Evolutionary conservation across 208 protist species (phyloP), one percentile per base, ranked within the genome.

Genomic region (Crithidia thermophila): DNA sequence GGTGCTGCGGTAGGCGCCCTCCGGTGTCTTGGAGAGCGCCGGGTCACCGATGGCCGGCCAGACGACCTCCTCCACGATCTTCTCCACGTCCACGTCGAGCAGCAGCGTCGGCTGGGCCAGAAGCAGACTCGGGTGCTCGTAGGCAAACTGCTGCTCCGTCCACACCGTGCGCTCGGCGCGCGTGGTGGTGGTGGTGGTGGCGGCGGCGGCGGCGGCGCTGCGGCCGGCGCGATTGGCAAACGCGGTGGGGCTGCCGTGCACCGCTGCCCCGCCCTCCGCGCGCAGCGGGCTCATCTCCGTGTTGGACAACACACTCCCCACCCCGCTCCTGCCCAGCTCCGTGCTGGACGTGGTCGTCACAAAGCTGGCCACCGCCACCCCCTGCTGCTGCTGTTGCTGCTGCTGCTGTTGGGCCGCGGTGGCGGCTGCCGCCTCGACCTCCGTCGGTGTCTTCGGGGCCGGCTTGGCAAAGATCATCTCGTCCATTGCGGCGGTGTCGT

Each of bases 401-500:
- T 45, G 57, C 23, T 63, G 57, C 30, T 52, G 43, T 10, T 5
- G 7, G 40, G 57, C 50, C 4, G 50, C 50, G 2, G 30, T 27
- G 3, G 47, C 39, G 5, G 36, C 37, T 10, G 53, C 36, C 5
- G 53, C 36, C 7, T 61, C 55, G 13, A 23, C 39, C 18, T 40
- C 40, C 4, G 25, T 18, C 6, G 5, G 20, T 16, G 46, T 52
- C 8, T 30, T 28, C 9, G 57, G n/a, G 4, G 55, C 7, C 7
- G 30, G 0, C 36, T 64, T 73, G 14, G 45, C 25, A 30, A 56
- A 62, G 13, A 74, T 31, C 68, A 74, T 66, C 51, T 74, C 68
- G 39, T 74, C 68, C 68, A 74, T 74, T 33, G 68, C 51, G 25
- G 68, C 60, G 7, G 68, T 74, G 60, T 63, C 68, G 52, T 74